Evolutionary conservation across 306 rosid species (phyloP), one percentile per base, ranked within the genome.

Genomic region (Potentilla sterilis): DNA sequence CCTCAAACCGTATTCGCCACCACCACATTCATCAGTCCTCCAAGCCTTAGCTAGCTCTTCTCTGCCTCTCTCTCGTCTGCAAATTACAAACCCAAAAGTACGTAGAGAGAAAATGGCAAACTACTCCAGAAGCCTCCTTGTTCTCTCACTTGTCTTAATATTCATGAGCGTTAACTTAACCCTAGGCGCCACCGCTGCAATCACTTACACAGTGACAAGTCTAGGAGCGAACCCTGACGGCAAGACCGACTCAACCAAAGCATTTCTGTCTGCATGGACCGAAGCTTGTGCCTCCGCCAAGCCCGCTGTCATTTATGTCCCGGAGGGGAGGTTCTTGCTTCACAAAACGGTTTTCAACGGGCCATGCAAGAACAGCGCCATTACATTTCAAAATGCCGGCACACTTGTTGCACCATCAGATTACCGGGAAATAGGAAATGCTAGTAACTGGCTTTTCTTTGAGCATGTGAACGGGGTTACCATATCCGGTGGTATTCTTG

Each of bases 371-470:
- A 85, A 65, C 77, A 79, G 22, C 4, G 84, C 46, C 19, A 79
- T 83, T 69, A 77, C 63, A 0, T 13, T 85, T 2, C 83, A 44
- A 24, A 83, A 85, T 57, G 82, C 77, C 7, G 91, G 87, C 41
- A 73, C 86, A 34, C 69, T 87, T 4, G 70, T 83, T 2, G 89
- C 89, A 43, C 87, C 80, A 2, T 87, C 91, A 0, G 77, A 88
- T 52, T 82, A 84, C 58, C 54, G 6, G 14, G 79, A 70, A 46
- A 55, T 81, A 49, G 90, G 88, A 42, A 70, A 86, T 49, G 24
- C 40, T 8, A 75, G 34, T n/a, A 61, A 71, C 46, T 88, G 88
- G 92, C 55, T 86, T 16, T 1, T 54, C 40, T 86, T 88, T 58
- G 41, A 52, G 11, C 62, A 67, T 21, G 80, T 85, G 5, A 59